Percentiles rank a stretch among this genome's conserved stretches.
These are phyloP conservation scores for Trichosanthes cucumerina DNA, from an alignment of 306 rosid genomes.

Conservation along the genomic window DNA sequence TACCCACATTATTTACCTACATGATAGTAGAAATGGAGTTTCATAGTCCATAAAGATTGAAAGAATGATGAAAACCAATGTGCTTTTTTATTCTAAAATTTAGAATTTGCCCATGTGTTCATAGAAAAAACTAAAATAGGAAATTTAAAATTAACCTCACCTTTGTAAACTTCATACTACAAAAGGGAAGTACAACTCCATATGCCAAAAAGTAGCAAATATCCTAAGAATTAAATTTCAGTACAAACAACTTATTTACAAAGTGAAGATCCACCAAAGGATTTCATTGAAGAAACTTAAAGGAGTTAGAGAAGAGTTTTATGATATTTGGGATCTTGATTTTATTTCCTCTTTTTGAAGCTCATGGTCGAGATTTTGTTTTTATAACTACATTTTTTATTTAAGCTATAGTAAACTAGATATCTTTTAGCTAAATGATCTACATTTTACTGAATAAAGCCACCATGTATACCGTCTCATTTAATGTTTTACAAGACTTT, in stretches of 20 bases:
- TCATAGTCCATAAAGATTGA: neutral
- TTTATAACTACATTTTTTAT: neutral
- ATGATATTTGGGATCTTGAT: neutral
- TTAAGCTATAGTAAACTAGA: neutral
- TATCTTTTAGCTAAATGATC: neutral
- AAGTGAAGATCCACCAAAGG: neutral
- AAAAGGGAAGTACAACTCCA: neutral
- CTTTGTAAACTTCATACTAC: neutral
- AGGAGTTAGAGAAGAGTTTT: neutral
- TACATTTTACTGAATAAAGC: neutral
- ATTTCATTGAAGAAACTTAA: neutral
- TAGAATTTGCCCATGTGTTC: neutral
- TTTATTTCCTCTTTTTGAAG: neutral
- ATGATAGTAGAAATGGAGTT: neutral
- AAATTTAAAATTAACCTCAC: neutral
- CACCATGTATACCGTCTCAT: neutral
- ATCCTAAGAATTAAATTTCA: neutral
- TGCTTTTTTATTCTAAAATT: neutral
- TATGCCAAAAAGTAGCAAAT: neutral
- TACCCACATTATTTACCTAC: slow-evolving; percentile 53
- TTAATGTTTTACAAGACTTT: neutral
- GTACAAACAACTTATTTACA: neutral
- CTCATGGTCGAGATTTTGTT: neutral
- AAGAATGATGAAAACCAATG: neutral
- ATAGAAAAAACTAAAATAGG: neutral